These are phyloP conservation scores for Mikania micrantha DNA, from an alignment of 129 eudicot species.

Conservation along the genomic window DNA sequence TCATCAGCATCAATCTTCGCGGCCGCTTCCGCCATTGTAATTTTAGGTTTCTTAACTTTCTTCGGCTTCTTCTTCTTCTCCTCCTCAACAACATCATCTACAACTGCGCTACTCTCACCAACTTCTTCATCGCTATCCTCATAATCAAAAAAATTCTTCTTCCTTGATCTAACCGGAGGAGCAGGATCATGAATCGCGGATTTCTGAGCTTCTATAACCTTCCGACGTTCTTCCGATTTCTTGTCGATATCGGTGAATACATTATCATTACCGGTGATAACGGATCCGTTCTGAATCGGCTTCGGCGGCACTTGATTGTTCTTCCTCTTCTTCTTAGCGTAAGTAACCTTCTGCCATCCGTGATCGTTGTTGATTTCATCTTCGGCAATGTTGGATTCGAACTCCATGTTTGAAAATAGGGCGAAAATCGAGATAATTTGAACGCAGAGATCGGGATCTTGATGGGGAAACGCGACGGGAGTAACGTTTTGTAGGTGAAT, in stretches of 20 bases:
- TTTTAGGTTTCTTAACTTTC: constrained; percentile 76
- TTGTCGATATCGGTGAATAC: constrained; percentile 67
- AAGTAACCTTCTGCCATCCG: constrained; percentile 91
- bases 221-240: constrained; percentile 83
- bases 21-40: constrained; percentile 82
- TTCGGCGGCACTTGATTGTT: constrained; percentile 19
- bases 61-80: constrained; percentile 58
- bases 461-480: constrained; percentile 4
- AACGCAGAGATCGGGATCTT: constrained; percentile 3
- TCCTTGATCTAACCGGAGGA: constrained; percentile 29
- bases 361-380: constrained; percentile 44
- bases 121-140: constrained; percentile 50
- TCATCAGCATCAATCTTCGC: constrained; percentile 73
- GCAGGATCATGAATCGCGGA: constrained; percentile 29
- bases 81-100: constrained; percentile 11
- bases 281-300: constrained; percentile 36
- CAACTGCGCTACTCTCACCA: constrained; percentile 19
- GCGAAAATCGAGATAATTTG: not conserved
- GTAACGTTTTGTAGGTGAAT: constrained; percentile 1
- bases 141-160: constrained; percentile 31
- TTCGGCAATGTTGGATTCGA: constrained; percentile 26
- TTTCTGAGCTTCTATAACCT: constrained; percentile 63
- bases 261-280: constrained; percentile 15
- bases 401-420: constrained; percentile 35
- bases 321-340: constrained; percentile 54